These are phyloP conservation scores for Salix viminalis DNA, from an alignment of 345 rosid genomes.

Conservation along the genomic window DNA sequence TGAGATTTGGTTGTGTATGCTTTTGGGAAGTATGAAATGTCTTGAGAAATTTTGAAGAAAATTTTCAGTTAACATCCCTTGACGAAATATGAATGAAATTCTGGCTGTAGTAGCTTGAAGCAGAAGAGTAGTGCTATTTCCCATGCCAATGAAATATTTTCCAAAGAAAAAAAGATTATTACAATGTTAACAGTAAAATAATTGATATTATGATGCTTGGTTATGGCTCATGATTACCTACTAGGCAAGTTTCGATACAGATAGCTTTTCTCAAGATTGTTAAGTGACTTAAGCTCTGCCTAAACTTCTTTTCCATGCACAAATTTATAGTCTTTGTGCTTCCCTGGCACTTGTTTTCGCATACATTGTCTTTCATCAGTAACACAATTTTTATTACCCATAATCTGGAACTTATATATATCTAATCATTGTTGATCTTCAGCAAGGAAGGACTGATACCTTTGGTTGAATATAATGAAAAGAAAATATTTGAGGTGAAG, in stretches of 20 bases:
- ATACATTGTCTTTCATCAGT: background rate
- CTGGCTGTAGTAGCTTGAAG: background rate
- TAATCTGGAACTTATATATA: background rate
- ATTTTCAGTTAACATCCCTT: background rate
- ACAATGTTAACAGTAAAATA: background rate
- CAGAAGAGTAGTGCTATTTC: background rate
- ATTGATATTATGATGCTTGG: background rate
- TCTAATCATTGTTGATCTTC: slow-evolving; percentile 21
- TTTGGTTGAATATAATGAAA: slow-evolving; percentile 89
- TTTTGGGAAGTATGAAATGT: background rate
- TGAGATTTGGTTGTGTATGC: background rate
- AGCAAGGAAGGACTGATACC: slow-evolving; percentile 84
- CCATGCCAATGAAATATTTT: background rate
- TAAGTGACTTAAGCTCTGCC: background rate
- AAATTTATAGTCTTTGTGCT: background rate
- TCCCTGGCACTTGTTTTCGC: background rate
- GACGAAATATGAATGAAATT: background rate
- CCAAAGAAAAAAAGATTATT: background rate
- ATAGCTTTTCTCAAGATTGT: background rate
- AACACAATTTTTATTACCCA: background rate
- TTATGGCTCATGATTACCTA: background rate
- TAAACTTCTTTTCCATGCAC: background rate
- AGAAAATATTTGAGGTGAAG: slow-evolving; percentile 86
- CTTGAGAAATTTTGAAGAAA: background rate
- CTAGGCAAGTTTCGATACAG: background rate